phyloP scores from a whole-genome alignment of 306 rosid species.

The Myrica gale region DNA sequence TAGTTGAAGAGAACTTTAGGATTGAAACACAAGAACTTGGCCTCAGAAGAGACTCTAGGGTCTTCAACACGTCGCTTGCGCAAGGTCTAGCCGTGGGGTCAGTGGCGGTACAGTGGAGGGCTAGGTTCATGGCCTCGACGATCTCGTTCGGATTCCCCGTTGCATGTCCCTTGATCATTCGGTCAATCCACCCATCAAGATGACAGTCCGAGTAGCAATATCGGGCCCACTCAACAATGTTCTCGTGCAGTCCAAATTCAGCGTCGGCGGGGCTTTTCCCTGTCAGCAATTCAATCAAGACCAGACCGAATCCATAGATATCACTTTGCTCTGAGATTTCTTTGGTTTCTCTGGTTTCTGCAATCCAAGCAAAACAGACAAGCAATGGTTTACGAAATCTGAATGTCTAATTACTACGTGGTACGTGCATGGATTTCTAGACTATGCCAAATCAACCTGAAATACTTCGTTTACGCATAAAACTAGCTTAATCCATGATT shows the following conservation, averaged over 20 bases:
- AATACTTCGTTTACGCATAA: too few relatives aligned
- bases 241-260: constrained; percentile 44
- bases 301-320: constrained; percentile 63
- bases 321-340: constrained; percentile 62
- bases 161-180: constrained; percentile 44
- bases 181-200: constrained; percentile 72
- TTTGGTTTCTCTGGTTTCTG: constrained; percentile 50
- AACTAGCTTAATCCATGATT: too few relatives aligned
- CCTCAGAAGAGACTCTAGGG: constrained; percentile 42
- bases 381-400: background rate
- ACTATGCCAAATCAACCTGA: background rate
- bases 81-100: constrained; percentile 83
- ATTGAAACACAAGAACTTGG: constrained; percentile 40
- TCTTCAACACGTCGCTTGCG: constrained; percentile 51
- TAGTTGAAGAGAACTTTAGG: constrained; percentile 24
- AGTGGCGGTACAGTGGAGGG: constrained; percentile 67
- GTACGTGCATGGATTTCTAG: constrained; percentile 26
- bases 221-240: constrained; percentile 83
- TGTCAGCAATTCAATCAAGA: constrained; percentile 67
- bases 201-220: constrained; percentile 72
- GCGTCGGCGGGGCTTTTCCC: constrained; percentile 66
- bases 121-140: constrained; percentile 71
- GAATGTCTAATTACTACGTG: background rate
- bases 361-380: background rate
- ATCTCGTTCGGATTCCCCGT: constrained; percentile 43